Evolutionary conservation across 192 early-diverging fungal species (phyloP), one percentile per base, ranked within the genome.

Genomic region (Lobosporangium transversale): DNA sequence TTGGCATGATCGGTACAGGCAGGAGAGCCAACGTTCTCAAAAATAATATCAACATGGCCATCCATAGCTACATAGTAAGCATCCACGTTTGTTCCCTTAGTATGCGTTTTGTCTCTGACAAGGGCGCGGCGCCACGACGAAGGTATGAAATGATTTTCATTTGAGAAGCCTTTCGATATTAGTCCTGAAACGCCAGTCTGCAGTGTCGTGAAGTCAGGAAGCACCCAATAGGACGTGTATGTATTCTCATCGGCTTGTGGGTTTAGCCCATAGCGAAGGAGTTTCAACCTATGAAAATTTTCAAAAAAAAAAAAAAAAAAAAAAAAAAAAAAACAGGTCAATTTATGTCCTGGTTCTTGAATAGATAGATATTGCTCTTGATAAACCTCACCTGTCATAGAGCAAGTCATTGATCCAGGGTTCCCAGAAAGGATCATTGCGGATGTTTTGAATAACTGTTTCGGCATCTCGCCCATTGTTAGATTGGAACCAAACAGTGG

Each of bases 1-100:
- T 65, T 65, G 18, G 42, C 4, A 24, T 47, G 29, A 11, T 65
- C 35, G 1, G 53, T 55, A 45, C 58, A 62, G 7, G 40, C 21
- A 8, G 68, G 51, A 1, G 68, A 50, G 1, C 68, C 68, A n/a
- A 70, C 20, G 45, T 70, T 62, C 35, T 70, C 69, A 15, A 63
- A 57, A 26, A 71, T 62, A 0, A 64, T 32, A 37, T 56, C 53
- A 0, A 70, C 49, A 11, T 40, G 10, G 11, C 50, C 24, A 30
- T 70, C 68, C 4, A 26, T 20, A 11, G 44, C 59, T 7, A 49
- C 1, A 36, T 50, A 62, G 10, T 53, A 70, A 0, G 23, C 68
- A 24, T 70, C 68, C 14, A 70, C 59, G 4, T 48, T 54, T 8
- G 58, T 69, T 8, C 59, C 59, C 36, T 56, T 70, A 27, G 58